Conservation (phyloP, 179 eudicot genomes). For the Corrigiola litoralis region DNA sequence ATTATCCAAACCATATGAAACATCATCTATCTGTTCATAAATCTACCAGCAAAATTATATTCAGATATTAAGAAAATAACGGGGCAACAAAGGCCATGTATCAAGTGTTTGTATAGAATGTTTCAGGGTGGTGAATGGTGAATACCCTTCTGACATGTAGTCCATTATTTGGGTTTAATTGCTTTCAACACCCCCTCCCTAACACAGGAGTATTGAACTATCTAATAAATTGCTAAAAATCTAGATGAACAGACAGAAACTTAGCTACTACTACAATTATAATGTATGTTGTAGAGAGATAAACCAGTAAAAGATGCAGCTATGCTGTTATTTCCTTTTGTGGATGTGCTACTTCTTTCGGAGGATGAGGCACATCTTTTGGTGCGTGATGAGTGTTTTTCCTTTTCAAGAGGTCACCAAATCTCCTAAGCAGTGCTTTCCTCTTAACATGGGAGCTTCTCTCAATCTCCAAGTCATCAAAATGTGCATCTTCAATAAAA, state of each 20-base stretch:
- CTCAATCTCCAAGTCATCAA: slow-evolving; percentile 46
- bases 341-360: slow-evolving; percentile 20
- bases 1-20: neutral
- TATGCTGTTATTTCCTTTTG: slow-evolving; percentile 28
- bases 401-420: slow-evolving; percentile 49
- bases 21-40: too few relatives aligned
- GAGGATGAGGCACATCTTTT: slow-evolving; percentile 19
- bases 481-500: slow-evolving; percentile 30
- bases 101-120: too few relatives aligned
- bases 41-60: neutral
- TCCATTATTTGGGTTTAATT: neutral
- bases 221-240: neutral
- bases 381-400: slow-evolving; percentile 29
- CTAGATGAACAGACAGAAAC: neutral
- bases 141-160: slow-evolving; percentile 9
- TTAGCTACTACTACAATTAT: neutral
- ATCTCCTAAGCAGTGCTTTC: slow-evolving; percentile 48
- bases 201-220: neutral
- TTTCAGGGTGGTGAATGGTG: neutral
- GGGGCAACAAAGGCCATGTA: neutral
- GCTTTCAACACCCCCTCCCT: neutral
- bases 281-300: neutral
- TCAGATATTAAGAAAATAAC: slow-evolving; percentile 1
- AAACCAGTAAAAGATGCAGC: neutral
- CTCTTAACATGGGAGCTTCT: slow-evolving; percentile 38